Conservation (phyloP, 768 basidiomycete genomes). For the Xerocomus brunneocitrinus region DNA sequence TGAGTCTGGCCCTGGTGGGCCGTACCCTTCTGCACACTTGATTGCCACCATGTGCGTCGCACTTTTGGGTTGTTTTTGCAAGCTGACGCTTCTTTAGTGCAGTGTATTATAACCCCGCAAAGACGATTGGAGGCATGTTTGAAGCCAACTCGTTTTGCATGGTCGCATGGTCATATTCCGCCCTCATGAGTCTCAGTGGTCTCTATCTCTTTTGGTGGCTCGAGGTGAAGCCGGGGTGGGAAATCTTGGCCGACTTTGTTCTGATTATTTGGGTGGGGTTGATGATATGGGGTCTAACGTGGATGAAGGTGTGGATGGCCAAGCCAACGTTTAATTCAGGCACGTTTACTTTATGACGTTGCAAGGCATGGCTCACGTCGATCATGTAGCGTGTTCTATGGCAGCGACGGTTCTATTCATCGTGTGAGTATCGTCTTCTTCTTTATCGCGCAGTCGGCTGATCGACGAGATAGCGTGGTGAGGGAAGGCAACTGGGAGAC, state of each 20-base stretch:
- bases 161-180: slow-evolving; percentile 63
- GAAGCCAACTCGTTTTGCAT: slow-evolving; percentile 84
- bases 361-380: background rate
- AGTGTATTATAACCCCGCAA: slow-evolving; percentile 92
- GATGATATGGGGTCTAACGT: slow-evolving; percentile 77
- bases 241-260: slow-evolving; percentile 68
- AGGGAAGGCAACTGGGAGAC: slow-evolving; percentile 83
- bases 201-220: slow-evolving; percentile 80
- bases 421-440: slow-evolving; percentile 45
- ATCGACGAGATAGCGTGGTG: slow-evolving; percentile 51
- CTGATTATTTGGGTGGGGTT: slow-evolving; percentile 81
- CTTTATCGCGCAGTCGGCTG: background rate
- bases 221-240: slow-evolving; percentile 63
- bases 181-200: slow-evolving; percentile 67
- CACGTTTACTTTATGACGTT: slow-evolving; percentile 19
- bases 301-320: slow-evolving; percentile 88
- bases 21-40: slow-evolving; percentile 83
- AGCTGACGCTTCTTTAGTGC: slow-evolving; percentile 40
- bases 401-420: slow-evolving; percentile 77
- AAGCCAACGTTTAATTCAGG: slow-evolving; percentile 91
- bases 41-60: slow-evolving; percentile 76
- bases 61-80: background rate
- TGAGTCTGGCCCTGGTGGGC: slow-evolving; percentile 43
- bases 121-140: slow-evolving; percentile 88
- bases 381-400: slow-evolving; percentile 71